These are phyloP conservation scores for Phylloporus arenicola DNA, from an alignment of 768 basidiomycete genomes.

Conservation along the genomic window DNA sequence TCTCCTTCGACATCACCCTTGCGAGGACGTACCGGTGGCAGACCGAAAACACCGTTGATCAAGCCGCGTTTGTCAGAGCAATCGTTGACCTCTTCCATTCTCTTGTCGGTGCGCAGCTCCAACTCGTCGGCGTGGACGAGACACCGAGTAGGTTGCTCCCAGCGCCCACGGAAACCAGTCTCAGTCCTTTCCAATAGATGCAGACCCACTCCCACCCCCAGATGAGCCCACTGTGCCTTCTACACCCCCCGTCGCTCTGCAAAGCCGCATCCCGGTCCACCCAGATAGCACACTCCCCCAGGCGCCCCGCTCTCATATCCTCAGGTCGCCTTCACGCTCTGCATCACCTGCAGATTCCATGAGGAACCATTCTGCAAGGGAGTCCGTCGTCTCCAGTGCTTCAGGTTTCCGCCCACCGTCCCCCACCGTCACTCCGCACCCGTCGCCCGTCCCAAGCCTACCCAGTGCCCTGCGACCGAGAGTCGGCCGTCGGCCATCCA, in stretches of 20 bases:
- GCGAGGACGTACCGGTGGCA: conserved; percentile 90
- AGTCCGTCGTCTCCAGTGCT: conserved; percentile 12
- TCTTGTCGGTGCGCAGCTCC: conserved; percentile 44
- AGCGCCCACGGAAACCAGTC: background rate
- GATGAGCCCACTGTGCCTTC: conserved; percentile 1
- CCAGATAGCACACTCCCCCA: conserved; percentile 20
- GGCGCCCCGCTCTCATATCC: conserved; percentile 22
- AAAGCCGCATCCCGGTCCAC: conserved; percentile 3
- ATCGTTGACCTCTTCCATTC: conserved; percentile 57
- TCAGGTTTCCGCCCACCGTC: conserved; percentile 21
- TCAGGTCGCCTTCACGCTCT: conserved; percentile 31
- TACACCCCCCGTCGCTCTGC: conserved; percentile 1
- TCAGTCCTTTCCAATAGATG: conserved; percentile 13
- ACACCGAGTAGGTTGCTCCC: conserved; percentile 29
- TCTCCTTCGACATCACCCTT: conserved; percentile 74
- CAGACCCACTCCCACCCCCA: conserved; percentile 2
- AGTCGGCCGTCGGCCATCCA: conserved; percentile 39
- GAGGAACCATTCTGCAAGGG: conserved; percentile 21
- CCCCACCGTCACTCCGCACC: conserved; percentile 18
- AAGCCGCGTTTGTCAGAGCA: conserved; percentile 63
- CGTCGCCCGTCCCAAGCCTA: conserved; percentile 13
- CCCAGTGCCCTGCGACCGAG: conserved; percentile 34
- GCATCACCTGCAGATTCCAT: conserved; percentile 37
- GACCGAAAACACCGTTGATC: conserved; percentile 71
- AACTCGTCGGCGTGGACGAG: conserved; percentile 55